These are phyloP conservation scores for Sequoiadendron giganteum DNA, from an alignment of 75 land plant genomes.

Conservation along the genomic window DNA sequence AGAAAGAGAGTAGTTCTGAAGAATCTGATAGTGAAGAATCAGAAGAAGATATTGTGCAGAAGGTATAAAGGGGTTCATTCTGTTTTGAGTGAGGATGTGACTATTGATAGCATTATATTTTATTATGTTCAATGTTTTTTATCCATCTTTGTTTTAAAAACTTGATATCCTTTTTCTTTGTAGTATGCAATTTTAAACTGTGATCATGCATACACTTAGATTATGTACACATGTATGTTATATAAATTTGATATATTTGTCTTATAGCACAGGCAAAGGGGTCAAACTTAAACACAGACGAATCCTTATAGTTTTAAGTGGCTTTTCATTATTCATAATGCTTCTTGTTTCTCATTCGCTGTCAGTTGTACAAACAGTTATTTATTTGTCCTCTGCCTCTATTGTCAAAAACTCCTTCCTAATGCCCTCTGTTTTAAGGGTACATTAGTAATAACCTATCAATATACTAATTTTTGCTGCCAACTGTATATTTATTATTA, in stretches of 20 bases:
- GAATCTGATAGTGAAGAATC: conserved; percentile 12
- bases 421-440: too few relatives aligned
- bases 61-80: not conserved
- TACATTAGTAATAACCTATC: too few relatives aligned
- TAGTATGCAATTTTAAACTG: too few relatives aligned
- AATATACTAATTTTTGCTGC: not conserved
- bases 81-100: not conserved
- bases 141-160: too few relatives aligned
- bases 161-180: too few relatives aligned
- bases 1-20: not conserved
- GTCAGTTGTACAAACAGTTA: too few relatives aligned
- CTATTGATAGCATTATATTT: not conserved
- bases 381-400: not conserved
- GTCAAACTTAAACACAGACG: too few relatives aligned
- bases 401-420: not conserved
- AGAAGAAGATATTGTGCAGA: not conserved
- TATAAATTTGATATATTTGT: not conserved
- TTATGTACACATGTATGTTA: too few relatives aligned
- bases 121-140: not conserved
- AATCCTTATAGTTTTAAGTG: not conserved
- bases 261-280: not conserved
- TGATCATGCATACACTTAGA: too few relatives aligned
- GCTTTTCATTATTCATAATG: not conserved
- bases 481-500: not conserved
- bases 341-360: not conserved